Conservation (phyloP, 2,329 filamentous ascomycete genomes). For the Tolypocladium endophyticum region DNA sequence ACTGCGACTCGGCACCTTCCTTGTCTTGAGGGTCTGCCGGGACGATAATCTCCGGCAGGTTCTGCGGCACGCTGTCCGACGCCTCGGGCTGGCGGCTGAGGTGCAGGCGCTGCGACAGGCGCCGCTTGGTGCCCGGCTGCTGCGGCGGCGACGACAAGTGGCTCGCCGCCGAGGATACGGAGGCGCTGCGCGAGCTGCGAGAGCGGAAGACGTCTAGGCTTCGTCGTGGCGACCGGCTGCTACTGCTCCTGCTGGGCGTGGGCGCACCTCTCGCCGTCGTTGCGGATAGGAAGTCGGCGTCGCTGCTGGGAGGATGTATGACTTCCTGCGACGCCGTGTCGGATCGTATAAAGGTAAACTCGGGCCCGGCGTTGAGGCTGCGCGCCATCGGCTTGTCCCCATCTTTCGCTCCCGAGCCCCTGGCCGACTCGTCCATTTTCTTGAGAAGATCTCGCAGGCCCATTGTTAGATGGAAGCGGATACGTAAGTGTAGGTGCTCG, state of each 20-base stretch:
- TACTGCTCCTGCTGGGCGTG: neutral
- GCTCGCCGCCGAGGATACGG: slow-evolving; percentile 31
- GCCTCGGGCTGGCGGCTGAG: slow-evolving; percentile 46
- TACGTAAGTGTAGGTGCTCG: neutral
- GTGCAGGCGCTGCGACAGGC: slow-evolving; percentile 62
- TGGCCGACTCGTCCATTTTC: slow-evolving; percentile 38
- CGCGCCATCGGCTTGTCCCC: slow-evolving; percentile 18
- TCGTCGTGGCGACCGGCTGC: slow-evolving; percentile 20
- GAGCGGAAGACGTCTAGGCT: slow-evolving; percentile 36
- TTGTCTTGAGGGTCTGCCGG: slow-evolving; percentile 33
- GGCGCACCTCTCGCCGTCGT: neutral
- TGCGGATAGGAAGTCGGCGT: neutral
- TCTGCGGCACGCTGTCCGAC: slow-evolving; percentile 65
- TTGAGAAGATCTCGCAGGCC: slow-evolving; percentile 42
- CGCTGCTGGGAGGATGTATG: slow-evolving; percentile 53
- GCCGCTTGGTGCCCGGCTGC: slow-evolving; percentile 21
- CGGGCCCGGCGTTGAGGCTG: slow-evolving; percentile 34
- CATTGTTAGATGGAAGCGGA: slow-evolving; percentile 21
- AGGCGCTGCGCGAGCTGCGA: slow-evolving; percentile 37
- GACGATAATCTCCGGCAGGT: slow-evolving; percentile 64
- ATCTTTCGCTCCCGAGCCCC: slow-evolving; percentile 17
- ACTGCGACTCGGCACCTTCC: slow-evolving; percentile 54
- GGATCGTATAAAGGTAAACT: slow-evolving; percentile 76
- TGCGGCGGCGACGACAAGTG: slow-evolving; percentile 11
- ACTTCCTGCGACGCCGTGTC: slow-evolving; percentile 74